Conservation (phyloP, 2,329 filamentous ascomycete species). For the Rutstroemia sp. region DNA sequence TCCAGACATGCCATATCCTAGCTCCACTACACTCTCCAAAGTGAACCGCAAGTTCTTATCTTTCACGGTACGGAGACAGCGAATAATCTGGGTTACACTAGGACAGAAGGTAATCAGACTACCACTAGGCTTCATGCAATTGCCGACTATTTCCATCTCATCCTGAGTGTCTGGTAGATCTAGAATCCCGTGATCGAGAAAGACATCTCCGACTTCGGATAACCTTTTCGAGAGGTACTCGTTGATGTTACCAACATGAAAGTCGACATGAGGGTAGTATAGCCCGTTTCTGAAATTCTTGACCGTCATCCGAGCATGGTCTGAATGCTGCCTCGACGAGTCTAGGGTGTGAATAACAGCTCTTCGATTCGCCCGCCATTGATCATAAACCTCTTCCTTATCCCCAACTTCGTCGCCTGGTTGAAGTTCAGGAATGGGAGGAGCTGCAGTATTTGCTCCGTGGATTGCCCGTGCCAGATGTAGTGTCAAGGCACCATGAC, state of each 20-base stretch:
- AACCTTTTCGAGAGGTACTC: conserved; percentile 53
- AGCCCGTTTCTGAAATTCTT: conserved; percentile 60
- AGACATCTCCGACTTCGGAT: conserved; percentile 41
- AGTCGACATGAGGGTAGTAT: conserved; percentile 65
- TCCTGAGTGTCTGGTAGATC: conserved; percentile 61
- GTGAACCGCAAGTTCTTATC: conserved; percentile 44
- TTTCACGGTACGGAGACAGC: conserved; percentile 50
- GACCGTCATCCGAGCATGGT: conserved; percentile 57
- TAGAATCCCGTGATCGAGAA: conserved; percentile 64
- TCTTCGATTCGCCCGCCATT: conserved; percentile 38
- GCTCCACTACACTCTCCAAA: conserved; percentile 53
- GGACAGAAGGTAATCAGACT: conserved; percentile 66
- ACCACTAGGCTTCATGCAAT: conserved; percentile 57
- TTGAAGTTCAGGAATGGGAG: conserved; percentile 27
- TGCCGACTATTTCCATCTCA: conserved; percentile 40
- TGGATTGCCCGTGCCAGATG: conserved; percentile 70
- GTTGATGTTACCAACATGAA: conserved; percentile 61
- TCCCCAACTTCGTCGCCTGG: neutral
- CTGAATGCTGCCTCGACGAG: conserved; percentile 51
- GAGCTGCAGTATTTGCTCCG: conserved; percentile 55
- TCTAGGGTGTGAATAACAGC: conserved; percentile 74
- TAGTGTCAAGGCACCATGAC: conserved; percentile 73
- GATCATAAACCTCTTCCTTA: conserved; percentile 12
- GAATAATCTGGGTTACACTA: conserved; percentile 69
- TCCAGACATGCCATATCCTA: conserved; percentile 42